A percentile compares a stretch with the other conserved stretches of the same genome.
phyloP scores from a whole-genome alignment of 257 asterid genomes.

The Eucommia ulmoides region DNA sequence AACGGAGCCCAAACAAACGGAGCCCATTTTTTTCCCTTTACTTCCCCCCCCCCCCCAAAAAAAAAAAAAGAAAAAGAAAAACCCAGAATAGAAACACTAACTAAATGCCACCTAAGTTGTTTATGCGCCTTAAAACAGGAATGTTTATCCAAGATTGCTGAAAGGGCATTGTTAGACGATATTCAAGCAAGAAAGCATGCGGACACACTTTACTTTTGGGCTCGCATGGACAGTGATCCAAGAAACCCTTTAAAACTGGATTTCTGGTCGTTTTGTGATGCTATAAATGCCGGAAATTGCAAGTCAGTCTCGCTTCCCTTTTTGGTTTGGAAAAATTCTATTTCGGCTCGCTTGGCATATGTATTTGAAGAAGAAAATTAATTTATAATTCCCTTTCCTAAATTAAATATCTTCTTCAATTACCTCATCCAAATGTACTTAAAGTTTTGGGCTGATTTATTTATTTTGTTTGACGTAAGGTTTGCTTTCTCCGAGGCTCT shows the following conservation, averaged over 20 bases:
- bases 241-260: slow-evolving; percentile 48
- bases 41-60: neutral
- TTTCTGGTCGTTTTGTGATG: slow-evolving; percentile 97
- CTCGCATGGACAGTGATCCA: slow-evolving; percentile 56
- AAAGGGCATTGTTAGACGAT: slow-evolving; percentile 51
- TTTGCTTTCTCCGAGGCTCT: slow-evolving; percentile 68
- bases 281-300: slow-evolving; percentile 91
- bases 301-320: slow-evolving; percentile 35
- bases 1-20: neutral
- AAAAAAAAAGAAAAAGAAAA: neutral
- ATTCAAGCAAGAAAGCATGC: slow-evolving; percentile 67
- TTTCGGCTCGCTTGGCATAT: neutral
- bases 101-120: slow-evolving; percentile 7
- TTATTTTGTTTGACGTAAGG: slow-evolving; percentile 25
- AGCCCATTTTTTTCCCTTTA: neutral
- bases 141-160: slow-evolving; percentile 67
- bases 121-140: slow-evolving; percentile 33
- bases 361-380: neutral
- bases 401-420: neutral
- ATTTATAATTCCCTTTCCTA: too few species aligned
- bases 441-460: slow-evolving; percentile 6
- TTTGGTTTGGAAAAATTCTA: neutral
- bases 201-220: slow-evolving; percentile 85
- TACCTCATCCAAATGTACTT: neutral
- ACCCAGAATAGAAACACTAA: neutral